Percentiles rank a stretch among this genome's conserved stretches.
Conservation (phyloP, 1,284 basidiomycete genomes). For the Marasmius oreades region DNA sequence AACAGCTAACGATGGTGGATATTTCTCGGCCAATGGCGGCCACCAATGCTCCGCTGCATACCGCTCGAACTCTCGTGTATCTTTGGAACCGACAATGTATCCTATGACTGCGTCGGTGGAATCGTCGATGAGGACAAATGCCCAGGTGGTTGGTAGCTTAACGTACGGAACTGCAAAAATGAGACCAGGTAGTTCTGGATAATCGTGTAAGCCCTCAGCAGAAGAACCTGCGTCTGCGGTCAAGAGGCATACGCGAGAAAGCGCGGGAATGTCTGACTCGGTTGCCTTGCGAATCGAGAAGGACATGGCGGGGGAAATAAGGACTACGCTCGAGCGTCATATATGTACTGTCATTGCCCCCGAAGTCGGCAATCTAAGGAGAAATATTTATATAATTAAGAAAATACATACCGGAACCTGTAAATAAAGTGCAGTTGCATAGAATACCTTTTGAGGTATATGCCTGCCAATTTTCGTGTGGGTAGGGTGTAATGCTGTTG, state of each 20-base stretch:
- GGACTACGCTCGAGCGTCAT: no score
- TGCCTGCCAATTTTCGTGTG: no score
- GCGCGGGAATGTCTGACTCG: conserved; percentile 46
- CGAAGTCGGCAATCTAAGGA: no score
- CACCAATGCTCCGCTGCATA: conserved; percentile 53
- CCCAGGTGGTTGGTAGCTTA: conserved; percentile 62
- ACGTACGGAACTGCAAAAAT: conserved; percentile 73
- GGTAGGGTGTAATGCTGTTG: no score
- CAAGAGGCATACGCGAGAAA: conserved; percentile 70
- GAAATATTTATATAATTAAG: no score
- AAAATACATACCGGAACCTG: no score
- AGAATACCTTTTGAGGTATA: no score
- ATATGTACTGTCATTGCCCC: no score
- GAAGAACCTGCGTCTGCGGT: conserved; percentile 69
- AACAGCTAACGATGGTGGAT: conserved; percentile 35
- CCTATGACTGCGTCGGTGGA: conserved; percentile 44
- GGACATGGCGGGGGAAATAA: conserved; percentile 35
- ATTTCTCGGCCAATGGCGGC: conserved; percentile 51
- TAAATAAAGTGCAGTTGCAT: no score
- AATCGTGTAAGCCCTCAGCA: conserved; percentile 57
- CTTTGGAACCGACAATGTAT: conserved; percentile 57
- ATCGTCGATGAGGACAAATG: conserved; percentile 66
- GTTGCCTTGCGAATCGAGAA: conserved; percentile 54
- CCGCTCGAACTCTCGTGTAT: conserved; percentile 56
- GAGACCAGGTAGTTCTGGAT: conserved; percentile 61